These are phyloP conservation scores for Saraca asoca DNA, from an alignment of 331 rosid species.

Conservation along the genomic window DNA sequence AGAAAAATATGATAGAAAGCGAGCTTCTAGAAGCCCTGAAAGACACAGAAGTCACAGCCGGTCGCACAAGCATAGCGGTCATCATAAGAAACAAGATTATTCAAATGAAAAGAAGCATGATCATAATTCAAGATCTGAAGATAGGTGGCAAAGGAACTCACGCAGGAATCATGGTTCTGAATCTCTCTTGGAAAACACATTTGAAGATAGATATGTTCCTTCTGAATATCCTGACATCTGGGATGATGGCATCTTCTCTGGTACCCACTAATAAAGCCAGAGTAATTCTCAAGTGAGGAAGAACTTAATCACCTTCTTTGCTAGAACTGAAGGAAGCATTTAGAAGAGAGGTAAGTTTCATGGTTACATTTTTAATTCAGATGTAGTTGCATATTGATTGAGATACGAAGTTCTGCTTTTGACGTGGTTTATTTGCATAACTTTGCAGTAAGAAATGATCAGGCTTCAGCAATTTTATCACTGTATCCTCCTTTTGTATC, in stretches of 20 bases:
- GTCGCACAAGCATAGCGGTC: conserved; percentile 38
- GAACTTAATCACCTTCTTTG: conserved; percentile 10
- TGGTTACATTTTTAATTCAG: conserved; percentile 32
- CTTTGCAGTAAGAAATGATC: conserved; percentile 72
- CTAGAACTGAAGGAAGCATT: conserved; percentile 20
- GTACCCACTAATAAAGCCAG: conserved; percentile 36
- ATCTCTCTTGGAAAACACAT: conserved; percentile 36
- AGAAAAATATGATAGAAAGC: conserved; percentile 41
- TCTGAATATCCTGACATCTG: conserved; percentile 44
- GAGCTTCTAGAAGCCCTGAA: conserved; percentile 57
- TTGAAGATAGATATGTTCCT: conserved; percentile 77
- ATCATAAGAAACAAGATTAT: conserved; percentile 46
- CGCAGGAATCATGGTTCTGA: conserved; percentile 43
- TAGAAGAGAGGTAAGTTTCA: conserved; percentile 52
- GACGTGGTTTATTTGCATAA: conserved; percentile 55
- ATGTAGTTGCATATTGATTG: conserved; percentile 34
- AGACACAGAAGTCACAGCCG: conserved; percentile 43
- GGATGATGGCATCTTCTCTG: conserved; percentile 47
- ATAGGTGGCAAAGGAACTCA: conserved; percentile 40
- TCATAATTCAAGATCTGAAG: conserved; percentile 43
- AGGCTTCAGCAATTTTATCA: conserved; percentile 62
- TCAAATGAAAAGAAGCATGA: conserved; percentile 39
- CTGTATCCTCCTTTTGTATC: conserved; percentile 96
- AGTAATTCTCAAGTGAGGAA: conserved; percentile 30
- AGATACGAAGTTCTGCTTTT: conserved; percentile 37